Evolutionary conservation across 2,329 filamentous ascomycete species (phyloP).

Genomic region (Arthrobotrys musiformis): DNA sequence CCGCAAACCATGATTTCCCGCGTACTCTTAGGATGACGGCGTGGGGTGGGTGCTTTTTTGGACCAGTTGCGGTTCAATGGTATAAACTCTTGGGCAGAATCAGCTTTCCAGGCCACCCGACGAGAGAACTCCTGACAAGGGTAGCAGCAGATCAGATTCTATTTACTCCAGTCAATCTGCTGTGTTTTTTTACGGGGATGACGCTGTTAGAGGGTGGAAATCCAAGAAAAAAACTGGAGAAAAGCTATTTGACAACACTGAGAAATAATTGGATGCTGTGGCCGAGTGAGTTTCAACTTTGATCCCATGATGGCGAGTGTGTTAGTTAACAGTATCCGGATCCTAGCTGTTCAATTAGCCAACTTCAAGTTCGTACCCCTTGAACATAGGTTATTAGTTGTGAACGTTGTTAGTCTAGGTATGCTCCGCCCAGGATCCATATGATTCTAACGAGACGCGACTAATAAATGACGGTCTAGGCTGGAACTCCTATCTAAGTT

Average conservation of each 20-base stretch:
- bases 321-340: not conserved
- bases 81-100: constrained; percentile 81
- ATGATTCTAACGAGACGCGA: not conserved
- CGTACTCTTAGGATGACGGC: constrained; percentile 81
- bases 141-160: constrained; percentile 82
- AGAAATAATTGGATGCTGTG: constrained; percentile 88
- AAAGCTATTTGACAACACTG: constrained; percentile 77
- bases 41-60: constrained; percentile 85
- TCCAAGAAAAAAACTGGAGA: constrained; percentile 75
- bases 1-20: constrained; percentile 77
- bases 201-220: constrained; percentile 76
- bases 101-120: constrained; percentile 70
- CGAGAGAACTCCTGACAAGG: constrained; percentile 78
- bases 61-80: constrained; percentile 87
- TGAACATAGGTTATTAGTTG: constrained; percentile 83
- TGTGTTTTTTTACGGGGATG: constrained; percentile 84
- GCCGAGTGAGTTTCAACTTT: constrained; percentile 67
- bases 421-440: constrained; percentile 61
- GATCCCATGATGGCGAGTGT: not conserved
- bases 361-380: constrained; percentile 91
- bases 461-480: constrained; percentile 61
- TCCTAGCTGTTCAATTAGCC: constrained; percentile 73
- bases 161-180: constrained; percentile 86
- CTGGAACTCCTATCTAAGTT: constrained; percentile 75
- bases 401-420: constrained; percentile 82